Evolutionary conservation across 140 eudicot genomes (phyloP), one percentile per base, ranked within the genome.

Genomic region (Ambrosia hybrid): DNA sequence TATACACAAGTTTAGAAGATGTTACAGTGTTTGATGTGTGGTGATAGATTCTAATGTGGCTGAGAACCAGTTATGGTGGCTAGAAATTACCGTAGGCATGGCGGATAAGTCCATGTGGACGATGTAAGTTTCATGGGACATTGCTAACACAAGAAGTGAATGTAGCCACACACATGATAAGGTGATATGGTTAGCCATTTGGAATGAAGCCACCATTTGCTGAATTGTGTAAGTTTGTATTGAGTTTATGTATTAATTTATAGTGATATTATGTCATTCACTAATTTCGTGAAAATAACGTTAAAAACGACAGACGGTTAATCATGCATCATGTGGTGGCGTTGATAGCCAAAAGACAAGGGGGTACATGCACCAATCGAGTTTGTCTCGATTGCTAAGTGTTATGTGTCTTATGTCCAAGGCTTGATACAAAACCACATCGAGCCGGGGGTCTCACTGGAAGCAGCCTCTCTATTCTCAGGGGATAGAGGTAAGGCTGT

Each of bases 31-130:
- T 41, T 34, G 58, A 0, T 9, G 34, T 16, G 15, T 3, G 63
- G 78, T 17, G 51, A 38, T 9, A 48, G 97, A 85, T 64, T 79
- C 51, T 9, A 86, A 83, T 60, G 90, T 83, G 83, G 86, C 80
- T 21, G 81, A 55, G 82, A 83, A 90, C 95, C 95, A 90, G 63
- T 6, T 79, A 57, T 87, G 97, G 78, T 85, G 97, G 85, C 13
- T 72, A 9, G 95, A 83, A 53, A 81, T 83, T 2, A 86, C 83
- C 68, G 16, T 85, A 64, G 97, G 95, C 95, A 87, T 90, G 83
- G 88, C 73, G 57, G 89, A 77, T 75, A 84, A 75, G 82, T 90
- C 95, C 95, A 90, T 88, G 49, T 88, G 88, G 56, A 90, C 78
- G 39, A 88, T 90, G 76, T 90, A 90, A 60, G 89, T 85, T 59